Evolutionary conservation across 495 filamentous ascomycete species (phyloP).

Genomic region (Lichina pygmaea): DNA sequence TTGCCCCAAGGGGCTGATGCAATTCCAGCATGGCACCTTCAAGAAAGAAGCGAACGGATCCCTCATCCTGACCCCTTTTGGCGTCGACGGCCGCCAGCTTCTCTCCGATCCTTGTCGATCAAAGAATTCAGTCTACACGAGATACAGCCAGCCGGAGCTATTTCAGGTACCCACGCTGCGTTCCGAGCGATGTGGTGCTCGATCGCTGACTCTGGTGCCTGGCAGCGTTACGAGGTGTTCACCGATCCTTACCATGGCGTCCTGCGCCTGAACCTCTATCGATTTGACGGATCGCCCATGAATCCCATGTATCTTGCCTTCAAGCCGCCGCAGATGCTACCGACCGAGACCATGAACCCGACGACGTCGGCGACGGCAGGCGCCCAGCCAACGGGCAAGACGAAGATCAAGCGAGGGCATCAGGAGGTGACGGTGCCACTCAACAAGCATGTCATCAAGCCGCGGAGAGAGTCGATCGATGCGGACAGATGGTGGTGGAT

Average conservation of each 20-base stretch:
- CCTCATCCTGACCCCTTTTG: slow-evolving; percentile 32
- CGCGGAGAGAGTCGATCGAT: slow-evolving; percentile 20
- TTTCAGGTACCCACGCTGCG: slow-evolving; percentile 22
- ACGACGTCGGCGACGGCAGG: slow-evolving; percentile 13
- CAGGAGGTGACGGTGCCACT: slow-evolving; percentile 12
- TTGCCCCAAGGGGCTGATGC: slow-evolving; percentile 44
- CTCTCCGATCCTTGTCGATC: slow-evolving; percentile 37
- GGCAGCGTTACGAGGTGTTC: slow-evolving; percentile 33
- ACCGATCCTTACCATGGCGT: slow-evolving; percentile 34
- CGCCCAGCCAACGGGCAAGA: slow-evolving; percentile 10
- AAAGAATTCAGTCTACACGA: slow-evolving; percentile 26
- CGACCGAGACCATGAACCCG: slow-evolving; percentile 40
- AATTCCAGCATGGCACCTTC: slow-evolving; percentile 54
- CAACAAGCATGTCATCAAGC: slow-evolving; percentile 17
- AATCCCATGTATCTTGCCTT: slow-evolving; percentile 50
- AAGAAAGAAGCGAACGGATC: slow-evolving; percentile 26
- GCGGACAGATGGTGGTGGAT: slow-evolving; percentile 43
- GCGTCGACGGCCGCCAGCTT: slow-evolving; percentile 45
- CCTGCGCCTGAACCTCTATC: slow-evolving; percentile 36
- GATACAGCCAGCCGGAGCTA: slow-evolving; percentile 41
- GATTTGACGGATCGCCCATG: slow-evolving; percentile 37
- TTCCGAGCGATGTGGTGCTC: too few species aligned
- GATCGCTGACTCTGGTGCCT: not conserved
- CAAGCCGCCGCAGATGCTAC: slow-evolving; percentile 47
- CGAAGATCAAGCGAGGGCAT: slow-evolving; percentile 13